A percentile compares a stretch with the other conserved stretches of the same genome.
phyloP scores from a whole-genome alignment of 1,284 basidiomycete genomes.

The Ceratobasidium sp. region DNA sequence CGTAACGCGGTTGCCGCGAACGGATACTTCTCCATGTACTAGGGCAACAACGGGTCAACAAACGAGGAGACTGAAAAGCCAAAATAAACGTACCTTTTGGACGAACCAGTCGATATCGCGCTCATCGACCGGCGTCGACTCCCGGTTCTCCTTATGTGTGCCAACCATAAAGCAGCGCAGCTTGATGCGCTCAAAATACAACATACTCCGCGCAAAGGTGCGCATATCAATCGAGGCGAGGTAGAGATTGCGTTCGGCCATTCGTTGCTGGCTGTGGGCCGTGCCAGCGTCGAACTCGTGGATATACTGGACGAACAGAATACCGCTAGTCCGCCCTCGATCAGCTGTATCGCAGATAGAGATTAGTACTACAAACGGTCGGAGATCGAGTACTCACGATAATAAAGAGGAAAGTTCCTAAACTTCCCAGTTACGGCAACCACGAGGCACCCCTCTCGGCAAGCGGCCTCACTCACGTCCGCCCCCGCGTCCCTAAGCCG shows the following conservation, averaged over 20 bases:
- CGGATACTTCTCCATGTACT: conserved; percentile 20
- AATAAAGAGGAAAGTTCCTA: conserved; percentile 1
- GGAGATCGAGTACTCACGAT: conserved; percentile 9
- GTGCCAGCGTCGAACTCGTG: neutral
- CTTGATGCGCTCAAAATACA: conserved; percentile 40
- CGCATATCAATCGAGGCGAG: conserved; percentile 20
- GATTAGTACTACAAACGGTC: neutral
- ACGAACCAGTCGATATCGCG: conserved; percentile 31
- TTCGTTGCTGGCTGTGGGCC: conserved; percentile 2
- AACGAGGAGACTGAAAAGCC: neutral
- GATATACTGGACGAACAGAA: conserved; percentile 8
- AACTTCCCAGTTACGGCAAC: conserved; percentile 25
- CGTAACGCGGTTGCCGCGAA: neutral
- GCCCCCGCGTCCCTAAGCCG: conserved; percentile 20
- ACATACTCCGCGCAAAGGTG: conserved; percentile 13
- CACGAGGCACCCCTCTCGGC: conserved; percentile 11
- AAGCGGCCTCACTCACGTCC: conserved; percentile 32
- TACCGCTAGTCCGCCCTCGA: neutral
- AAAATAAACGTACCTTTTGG: conserved; percentile 12
- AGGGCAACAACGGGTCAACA: neutral
- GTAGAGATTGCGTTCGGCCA: conserved; percentile 15
- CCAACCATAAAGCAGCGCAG: conserved; percentile 24
- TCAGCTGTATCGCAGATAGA: neutral
- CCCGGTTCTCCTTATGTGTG: conserved; percentile 1
- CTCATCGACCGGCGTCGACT: neutral